A percentile compares a stretch with the other conserved stretches of the same genome.
Conservation (phyloP, 2,329 filamentous ascomycete genomes). For the Ophiostoma himal-ulmi region DNA sequence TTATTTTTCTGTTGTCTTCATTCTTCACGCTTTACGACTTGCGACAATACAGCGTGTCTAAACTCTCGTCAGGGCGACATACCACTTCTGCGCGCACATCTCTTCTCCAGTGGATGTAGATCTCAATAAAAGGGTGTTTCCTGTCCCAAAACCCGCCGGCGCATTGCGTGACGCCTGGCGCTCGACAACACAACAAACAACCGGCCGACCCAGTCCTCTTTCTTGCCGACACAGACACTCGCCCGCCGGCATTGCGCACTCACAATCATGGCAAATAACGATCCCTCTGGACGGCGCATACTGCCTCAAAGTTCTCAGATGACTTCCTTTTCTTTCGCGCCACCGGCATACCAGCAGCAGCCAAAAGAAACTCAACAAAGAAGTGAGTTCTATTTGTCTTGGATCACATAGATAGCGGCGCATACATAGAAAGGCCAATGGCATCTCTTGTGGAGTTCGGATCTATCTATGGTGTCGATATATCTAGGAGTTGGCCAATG, state of each 20-base stretch:
- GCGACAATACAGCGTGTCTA: background rate
- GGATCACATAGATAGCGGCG: background rate
- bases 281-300: slow-evolving; percentile 55
- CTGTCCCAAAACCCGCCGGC: slow-evolving; percentile 18
- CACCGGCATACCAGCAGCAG: slow-evolving; percentile 53
- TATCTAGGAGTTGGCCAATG: background rate
- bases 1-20: background rate
- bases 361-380: slow-evolving; percentile 76
- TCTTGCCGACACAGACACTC: background rate
- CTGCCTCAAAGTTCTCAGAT: slow-evolving; percentile 63
- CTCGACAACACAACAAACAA: slow-evolving; percentile 7
- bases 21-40: background rate
- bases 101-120: slow-evolving; percentile 22
- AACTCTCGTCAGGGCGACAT: background rate
- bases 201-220: background rate
- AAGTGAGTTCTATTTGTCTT: slow-evolving; percentile 41
- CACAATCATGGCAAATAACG: slow-evolving; percentile 52
- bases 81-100: slow-evolving; percentile 10
- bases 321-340: slow-evolving; percentile 71
- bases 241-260: background rate
- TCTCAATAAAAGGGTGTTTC: slow-evolving; percentile 17
- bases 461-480: background rate
- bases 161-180: slow-evolving; percentile 22
- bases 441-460: background rate
- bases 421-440: background rate